A percentile compares a stretch with the other conserved stretches of the same genome.
These are phyloP conservation scores for Blastomyces parvus DNA, from an alignment of 2,329 filamentous ascomycete genomes.

Conservation along the genomic window DNA sequence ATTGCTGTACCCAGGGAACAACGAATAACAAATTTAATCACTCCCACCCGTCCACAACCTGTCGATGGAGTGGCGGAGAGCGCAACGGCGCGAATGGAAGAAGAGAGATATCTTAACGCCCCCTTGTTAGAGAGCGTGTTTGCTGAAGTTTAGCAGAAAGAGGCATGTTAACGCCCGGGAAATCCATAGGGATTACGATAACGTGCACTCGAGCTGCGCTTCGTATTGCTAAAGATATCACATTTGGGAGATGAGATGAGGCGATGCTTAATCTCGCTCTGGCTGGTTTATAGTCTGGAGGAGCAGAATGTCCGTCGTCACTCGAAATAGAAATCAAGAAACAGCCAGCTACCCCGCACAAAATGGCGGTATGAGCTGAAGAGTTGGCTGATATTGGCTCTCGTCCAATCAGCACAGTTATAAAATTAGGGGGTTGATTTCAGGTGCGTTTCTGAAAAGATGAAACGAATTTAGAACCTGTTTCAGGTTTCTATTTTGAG, in stretches of 20 bases:
- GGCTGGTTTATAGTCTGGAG: background rate
- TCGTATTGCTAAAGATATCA: no score
- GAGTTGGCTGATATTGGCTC: background rate
- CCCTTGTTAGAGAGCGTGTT: background rate
- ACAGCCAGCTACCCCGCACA: background rate
- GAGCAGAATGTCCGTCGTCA: background rate
- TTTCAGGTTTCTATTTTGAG: conserved; percentile 7
- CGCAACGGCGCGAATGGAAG: background rate
- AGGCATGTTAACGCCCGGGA: background rate
- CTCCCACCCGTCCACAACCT: background rate
- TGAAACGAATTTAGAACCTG: background rate
- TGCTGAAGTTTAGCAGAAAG: background rate
- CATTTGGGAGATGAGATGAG: background rate
- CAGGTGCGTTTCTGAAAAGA: background rate
- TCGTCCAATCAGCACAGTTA: background rate
- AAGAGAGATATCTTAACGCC: no score
- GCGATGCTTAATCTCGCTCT: background rate
- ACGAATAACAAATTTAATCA: background rate
- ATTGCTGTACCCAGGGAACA: background rate
- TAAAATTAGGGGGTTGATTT: background rate
- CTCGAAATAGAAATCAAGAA: background rate
- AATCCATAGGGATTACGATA: background rate
- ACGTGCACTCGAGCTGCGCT: background rate
- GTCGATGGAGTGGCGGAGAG: background rate
- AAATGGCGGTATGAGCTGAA: no score